These are phyloP conservation scores for Penicillium sp. DNA, from an alignment of 2,329 filamentous ascomycete genomes.

Conservation along the genomic window DNA sequence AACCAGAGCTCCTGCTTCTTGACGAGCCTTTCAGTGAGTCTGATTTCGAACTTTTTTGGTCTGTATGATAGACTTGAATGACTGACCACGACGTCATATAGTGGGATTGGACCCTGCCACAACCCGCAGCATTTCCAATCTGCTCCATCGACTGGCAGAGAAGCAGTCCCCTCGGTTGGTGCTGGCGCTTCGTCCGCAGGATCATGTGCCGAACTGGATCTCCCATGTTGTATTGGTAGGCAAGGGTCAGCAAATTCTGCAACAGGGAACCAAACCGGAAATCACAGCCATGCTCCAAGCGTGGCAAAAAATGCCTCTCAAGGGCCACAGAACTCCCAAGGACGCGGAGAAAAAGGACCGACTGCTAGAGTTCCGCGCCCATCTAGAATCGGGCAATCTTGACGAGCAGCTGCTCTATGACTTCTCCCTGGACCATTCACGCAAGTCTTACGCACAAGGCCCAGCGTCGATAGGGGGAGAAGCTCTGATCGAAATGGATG, in stretches of 20 bases:
- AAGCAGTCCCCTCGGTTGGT: slow-evolving; percentile 65
- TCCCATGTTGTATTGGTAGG: slow-evolving; percentile 73
- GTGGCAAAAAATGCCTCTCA: slow-evolving; percentile 23
- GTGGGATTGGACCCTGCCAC: slow-evolving; percentile 88
- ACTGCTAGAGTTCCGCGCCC: slow-evolving; percentile 9
- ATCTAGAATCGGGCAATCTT: slow-evolving; percentile 18
- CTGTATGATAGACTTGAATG: too few species aligned
- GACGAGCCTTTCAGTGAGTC: slow-evolving; percentile 79
- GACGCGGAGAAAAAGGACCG: slow-evolving; percentile 6
- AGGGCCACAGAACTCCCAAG: not conserved
- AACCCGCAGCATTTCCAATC: slow-evolving; percentile 60
- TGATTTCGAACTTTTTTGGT: too few species aligned
- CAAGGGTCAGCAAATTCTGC: slow-evolving; percentile 58
- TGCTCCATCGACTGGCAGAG: slow-evolving; percentile 64
- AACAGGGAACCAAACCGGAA: slow-evolving; percentile 58
- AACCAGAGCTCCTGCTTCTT: slow-evolving; percentile 74
- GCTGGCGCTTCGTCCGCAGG: slow-evolving; percentile 74
- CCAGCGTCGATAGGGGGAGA: slow-evolving; percentile 48
- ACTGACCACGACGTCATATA: slow-evolving; percentile 17
- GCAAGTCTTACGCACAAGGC: slow-evolving; percentile 9
- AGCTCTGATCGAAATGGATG: slow-evolving; percentile 77
- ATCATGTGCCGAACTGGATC: slow-evolving; percentile 83
- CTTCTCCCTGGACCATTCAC: slow-evolving; percentile 15
- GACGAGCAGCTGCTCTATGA: slow-evolving; percentile 23
- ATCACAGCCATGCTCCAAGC: slow-evolving; percentile 45